These are phyloP conservation scores for Fennellomyces sp. DNA, from an alignment of 371 early-diverging fungal species.

Conservation along the genomic window DNA sequence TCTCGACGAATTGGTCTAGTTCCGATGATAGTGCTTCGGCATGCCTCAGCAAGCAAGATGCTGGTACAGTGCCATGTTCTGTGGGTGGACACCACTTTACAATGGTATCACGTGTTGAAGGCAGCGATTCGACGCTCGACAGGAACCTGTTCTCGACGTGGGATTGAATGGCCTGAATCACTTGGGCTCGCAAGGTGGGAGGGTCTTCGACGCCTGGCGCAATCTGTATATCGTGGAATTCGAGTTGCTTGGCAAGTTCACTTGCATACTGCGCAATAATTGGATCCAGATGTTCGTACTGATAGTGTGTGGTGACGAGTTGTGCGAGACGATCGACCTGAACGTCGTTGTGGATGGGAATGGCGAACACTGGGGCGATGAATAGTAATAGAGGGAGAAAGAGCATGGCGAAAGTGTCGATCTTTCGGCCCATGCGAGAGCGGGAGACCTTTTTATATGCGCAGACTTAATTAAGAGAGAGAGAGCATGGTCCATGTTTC, in stretches of 20 bases:
- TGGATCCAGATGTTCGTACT: neutral
- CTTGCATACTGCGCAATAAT: neutral
- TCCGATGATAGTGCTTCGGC: neutral
- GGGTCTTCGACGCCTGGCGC: neutral
- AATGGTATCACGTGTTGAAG: neutral
- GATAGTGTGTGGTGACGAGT: constrained; percentile 1
- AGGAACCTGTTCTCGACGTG: neutral
- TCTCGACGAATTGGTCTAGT: neutral
- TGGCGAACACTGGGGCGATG: neutral
- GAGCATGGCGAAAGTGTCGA: neutral
- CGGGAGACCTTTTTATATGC: too few species aligned
- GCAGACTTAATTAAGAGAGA: too few species aligned
- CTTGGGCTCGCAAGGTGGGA: neutral
- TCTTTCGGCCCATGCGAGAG: neutral
- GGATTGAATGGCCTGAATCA: neutral
- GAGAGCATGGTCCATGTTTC: too few species aligned
- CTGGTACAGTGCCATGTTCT: neutral
- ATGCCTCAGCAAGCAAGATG: neutral
- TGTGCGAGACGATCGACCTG: neutral
- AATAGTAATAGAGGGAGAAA: neutral
- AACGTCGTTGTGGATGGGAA: neutral
- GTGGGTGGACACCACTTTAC: neutral
- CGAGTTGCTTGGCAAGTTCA: neutral
- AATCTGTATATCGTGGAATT: neutral
- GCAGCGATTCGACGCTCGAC: neutral